Evolutionary conservation across 2,329 filamentous ascomycete genomes (phyloP).

Genomic region (Aspergillus pseudoviridinutans): DNA sequence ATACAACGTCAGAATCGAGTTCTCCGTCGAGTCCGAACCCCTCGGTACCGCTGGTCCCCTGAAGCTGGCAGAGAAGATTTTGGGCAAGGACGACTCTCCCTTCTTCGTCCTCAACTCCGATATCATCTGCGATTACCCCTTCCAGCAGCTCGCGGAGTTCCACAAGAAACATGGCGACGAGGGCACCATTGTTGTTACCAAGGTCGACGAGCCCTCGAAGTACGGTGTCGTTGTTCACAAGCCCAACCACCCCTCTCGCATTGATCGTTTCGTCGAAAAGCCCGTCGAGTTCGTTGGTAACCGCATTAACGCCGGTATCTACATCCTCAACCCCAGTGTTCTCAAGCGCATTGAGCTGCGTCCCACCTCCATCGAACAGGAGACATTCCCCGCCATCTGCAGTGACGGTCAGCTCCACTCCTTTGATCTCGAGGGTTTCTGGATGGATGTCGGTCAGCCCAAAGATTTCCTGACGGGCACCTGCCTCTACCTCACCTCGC

Average conservation of each 20-base stretch:
- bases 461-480: slow-evolving; percentile 98
- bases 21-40: slow-evolving; percentile 94
- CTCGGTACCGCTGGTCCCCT: slow-evolving; percentile 91
- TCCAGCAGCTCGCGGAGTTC: slow-evolving; percentile 83
- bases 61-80: slow-evolving; percentile 88
- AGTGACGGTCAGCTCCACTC: slow-evolving; percentile 88
- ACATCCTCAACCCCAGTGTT: slow-evolving; percentile 92
- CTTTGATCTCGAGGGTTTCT: slow-evolving; percentile 95
- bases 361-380: slow-evolving; percentile 96
- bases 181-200: slow-evolving; percentile 96
- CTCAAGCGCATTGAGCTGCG: slow-evolving; percentile 90
- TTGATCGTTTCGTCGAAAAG: slow-evolving; percentile 99
- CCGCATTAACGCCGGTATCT: slow-evolving; percentile 97
- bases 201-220: slow-evolving; percentile 98
- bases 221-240: slow-evolving; percentile 99
- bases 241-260: slow-evolving; percentile 81
- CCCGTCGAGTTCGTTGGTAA: slow-evolving; percentile 98
- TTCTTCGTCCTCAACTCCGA: slow-evolving; percentile 99
- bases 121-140: slow-evolving; percentile 96
- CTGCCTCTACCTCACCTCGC: slow-evolving; percentile 89
- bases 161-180: slow-evolving; percentile 91
- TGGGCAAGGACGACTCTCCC: slow-evolving; percentile 87
- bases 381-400: slow-evolving; percentile 94
- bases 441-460: slow-evolving; percentile 98
- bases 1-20: slow-evolving; percentile 93